Percentiles rank a stretch among this genome's conserved stretches.
Evolutionary conservation across 2,329 filamentous ascomycete genomes (phyloP).

Genomic region (Aspergillus hiratsukae): DNA sequence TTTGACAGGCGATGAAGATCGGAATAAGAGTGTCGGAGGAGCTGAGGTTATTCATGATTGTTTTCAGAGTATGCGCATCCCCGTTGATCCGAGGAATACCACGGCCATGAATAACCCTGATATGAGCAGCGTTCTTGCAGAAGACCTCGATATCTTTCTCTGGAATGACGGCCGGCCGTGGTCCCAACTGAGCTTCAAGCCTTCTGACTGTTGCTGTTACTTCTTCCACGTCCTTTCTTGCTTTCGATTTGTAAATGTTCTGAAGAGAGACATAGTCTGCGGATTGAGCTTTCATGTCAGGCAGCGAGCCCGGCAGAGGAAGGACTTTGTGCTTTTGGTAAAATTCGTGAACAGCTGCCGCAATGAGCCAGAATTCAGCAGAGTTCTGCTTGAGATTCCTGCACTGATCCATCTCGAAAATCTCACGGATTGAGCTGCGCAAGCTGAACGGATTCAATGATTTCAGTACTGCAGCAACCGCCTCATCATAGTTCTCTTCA

Average conservation of each 20-base stretch:
- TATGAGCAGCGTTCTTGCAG: conserved; percentile 91
- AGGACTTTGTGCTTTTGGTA: conserved; percentile 67
- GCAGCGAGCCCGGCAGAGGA: conserved; percentile 79
- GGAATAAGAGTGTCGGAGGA: conserved; percentile 58
- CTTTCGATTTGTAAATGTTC: conserved; percentile 87
- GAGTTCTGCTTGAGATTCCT: conserved; percentile 43
- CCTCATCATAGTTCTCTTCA: conserved; percentile 97
- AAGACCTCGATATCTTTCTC: conserved; percentile 79
- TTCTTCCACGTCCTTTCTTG: conserved; percentile 70
- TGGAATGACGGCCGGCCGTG: conserved; percentile 49
- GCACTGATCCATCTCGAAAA: conserved; percentile 68
- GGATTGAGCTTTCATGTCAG: conserved; percentile 97
- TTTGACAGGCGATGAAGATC: conserved; percentile 63
- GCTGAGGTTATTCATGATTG: conserved; percentile 33
- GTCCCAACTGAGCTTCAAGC: conserved; percentile 48
- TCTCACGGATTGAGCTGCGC: conserved; percentile 65
- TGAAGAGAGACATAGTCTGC: conserved; percentile 85
- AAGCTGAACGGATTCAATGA: conserved; percentile 68
- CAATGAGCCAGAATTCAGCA: conserved; percentile 83
- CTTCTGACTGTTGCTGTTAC: conserved; percentile 63
- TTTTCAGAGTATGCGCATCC: conserved; percentile 39
- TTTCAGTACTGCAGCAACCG: conserved; percentile 79
- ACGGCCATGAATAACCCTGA: conserved; percentile 74
- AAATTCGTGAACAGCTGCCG: conserved; percentile 72
- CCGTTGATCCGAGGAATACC: conserved; percentile 49